phyloP scores from a whole-genome alignment of 169 alveolate species.

The Eimeria maxima region DNA sequence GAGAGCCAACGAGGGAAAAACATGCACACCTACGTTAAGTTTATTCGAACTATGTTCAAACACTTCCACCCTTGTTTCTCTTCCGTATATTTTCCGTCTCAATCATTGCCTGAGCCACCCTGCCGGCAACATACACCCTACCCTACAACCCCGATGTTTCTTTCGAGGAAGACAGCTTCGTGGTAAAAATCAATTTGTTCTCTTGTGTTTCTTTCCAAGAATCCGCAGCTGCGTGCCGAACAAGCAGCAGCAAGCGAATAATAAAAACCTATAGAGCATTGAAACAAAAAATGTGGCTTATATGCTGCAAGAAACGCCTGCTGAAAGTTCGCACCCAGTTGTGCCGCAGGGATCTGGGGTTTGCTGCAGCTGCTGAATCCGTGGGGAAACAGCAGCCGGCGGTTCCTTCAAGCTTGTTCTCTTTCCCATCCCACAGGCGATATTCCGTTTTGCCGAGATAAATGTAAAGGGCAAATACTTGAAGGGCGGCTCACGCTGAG shows the following conservation, averaged over 20 bases:
- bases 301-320: conserved; percentile 12
- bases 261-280: background rate
- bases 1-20: background rate
- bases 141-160: background rate
- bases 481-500: background rate
- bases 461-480: conserved; percentile 40
- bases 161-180: background rate
- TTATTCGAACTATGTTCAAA: background rate
- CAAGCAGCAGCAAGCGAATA: background rate
- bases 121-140: background rate
- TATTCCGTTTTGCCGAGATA: conserved; percentile 18
- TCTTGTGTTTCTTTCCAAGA: background rate
- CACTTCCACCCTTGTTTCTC: background rate
- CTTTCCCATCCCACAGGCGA: conserved; percentile 34
- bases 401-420: background rate
- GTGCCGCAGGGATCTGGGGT: background rate
- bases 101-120: background rate
- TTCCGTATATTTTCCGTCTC: background rate
- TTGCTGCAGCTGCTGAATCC: conserved; percentile 3
- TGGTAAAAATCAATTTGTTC: background rate
- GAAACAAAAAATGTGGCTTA: background rate
- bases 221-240: background rate
- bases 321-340: background rate
- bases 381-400: background rate
- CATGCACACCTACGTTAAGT: background rate